Evolutionary conservation across 257 asterid genomes (phyloP).

Genomic region (Solanum pinnatisectum): DNA sequence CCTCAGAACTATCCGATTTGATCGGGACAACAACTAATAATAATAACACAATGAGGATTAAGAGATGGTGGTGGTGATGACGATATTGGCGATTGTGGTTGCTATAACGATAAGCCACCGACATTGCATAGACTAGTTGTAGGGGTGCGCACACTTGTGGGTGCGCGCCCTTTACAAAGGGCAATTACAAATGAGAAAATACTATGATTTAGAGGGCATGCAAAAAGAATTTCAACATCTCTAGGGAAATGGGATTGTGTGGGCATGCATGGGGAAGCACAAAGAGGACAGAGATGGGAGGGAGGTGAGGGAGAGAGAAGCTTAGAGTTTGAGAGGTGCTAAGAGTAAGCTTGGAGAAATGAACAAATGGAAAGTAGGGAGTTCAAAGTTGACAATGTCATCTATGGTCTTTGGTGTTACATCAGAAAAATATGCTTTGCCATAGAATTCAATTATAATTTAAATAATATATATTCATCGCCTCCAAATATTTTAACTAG

Average conservation of each 20-base stretch:
- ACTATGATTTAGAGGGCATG: neutral
- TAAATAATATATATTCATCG: no score
- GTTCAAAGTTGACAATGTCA: conserved; percentile 21
- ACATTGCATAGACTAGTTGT: neutral
- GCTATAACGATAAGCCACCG: conserved; percentile 1
- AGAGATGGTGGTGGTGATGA: neutral
- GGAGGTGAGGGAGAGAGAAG: neutral
- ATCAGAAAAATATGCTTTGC: conserved; percentile 1
- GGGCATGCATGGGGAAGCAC: conserved; percentile 15
- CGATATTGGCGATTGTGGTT: neutral
- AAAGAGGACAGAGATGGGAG: conserved; percentile 15
- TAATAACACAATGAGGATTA: neutral
- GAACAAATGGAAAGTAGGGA: conserved; percentile 29
- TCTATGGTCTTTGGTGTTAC: conserved; percentile 7
- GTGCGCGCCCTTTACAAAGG: conserved; percentile 34
- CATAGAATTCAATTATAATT: neutral
- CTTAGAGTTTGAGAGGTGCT: neutral
- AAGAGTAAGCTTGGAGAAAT: neutral
- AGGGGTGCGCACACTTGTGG: conserved; percentile 33
- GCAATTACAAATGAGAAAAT: conserved; percentile 11
- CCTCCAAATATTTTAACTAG: neutral
- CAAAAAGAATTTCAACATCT: conserved; percentile 1
- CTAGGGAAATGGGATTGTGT: conserved; percentile 18
- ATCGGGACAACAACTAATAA: neutral
- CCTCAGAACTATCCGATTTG: neutral